Evolutionary conservation across 2,329 filamentous ascomycete species (phyloP).

Genomic region (Aspergillus sp.): DNA sequence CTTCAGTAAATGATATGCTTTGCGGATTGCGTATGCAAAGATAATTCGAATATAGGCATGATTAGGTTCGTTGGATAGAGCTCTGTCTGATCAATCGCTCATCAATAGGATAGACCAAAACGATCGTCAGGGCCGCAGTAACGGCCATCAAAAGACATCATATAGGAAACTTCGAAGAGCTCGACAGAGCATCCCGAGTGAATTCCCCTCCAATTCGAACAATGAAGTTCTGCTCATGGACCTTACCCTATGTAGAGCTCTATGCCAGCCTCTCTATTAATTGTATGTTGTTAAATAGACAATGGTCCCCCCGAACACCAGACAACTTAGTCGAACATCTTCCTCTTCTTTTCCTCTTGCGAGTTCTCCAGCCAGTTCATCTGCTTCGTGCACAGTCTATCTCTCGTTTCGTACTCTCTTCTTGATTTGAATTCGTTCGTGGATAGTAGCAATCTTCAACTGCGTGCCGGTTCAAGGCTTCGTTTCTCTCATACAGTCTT

Average conservation of each 20-base stretch:
- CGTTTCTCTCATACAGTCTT: too few species aligned
- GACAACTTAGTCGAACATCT: background rate
- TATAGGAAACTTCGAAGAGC: background rate
- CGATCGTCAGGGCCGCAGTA: too few species aligned
- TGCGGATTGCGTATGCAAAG: background rate
- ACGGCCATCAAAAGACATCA: background rate
- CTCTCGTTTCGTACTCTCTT: background rate
- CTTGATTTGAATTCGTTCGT: background rate
- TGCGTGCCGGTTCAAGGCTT: background rate
- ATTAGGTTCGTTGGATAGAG: background rate
- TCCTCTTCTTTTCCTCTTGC: background rate
- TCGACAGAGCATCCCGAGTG: background rate
- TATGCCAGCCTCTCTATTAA: constrained; percentile 23
- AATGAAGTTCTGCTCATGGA: background rate
- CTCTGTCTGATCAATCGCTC: background rate
- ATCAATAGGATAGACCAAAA: too few species aligned
- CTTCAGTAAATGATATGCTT: background rate
- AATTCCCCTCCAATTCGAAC: background rate
- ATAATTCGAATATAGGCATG: background rate
- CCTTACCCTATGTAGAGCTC: constrained; percentile 9
- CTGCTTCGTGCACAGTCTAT: background rate
- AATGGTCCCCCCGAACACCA: background rate
- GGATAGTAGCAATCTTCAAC: background rate
- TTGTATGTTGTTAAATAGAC: constrained; percentile 6
- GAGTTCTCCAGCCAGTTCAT: background rate